A percentile compares a stretch with the other conserved stretches of the same genome.
phyloP scores from a whole-genome alignment of 208 protist species.

The Tritrichomonas musculus region DNA sequence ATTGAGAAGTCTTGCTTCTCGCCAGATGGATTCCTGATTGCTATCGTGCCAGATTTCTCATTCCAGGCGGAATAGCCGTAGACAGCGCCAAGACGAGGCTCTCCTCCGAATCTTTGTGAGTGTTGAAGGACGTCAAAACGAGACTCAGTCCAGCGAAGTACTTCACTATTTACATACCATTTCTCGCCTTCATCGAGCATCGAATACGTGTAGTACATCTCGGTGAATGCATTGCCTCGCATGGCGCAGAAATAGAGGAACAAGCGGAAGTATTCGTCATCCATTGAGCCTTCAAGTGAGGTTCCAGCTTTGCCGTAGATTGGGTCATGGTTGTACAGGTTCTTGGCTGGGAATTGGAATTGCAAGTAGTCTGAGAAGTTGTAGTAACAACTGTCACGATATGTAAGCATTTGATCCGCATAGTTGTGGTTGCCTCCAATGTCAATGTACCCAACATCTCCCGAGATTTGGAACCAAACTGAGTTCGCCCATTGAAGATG shows the following conservation, averaged over 20 bases:
- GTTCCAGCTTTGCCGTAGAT: background rate
- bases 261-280: background rate
- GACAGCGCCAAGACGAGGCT: background rate
- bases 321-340: background rate
- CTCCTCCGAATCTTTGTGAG: background rate
- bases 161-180: background rate
- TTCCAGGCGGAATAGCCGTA: background rate
- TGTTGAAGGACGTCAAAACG: background rate
- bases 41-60: background rate
- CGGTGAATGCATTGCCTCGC: background rate
- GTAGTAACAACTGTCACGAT: background rate
- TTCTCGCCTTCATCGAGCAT: background rate
- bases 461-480: background rate
- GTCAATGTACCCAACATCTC: background rate
- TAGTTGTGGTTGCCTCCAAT: background rate
- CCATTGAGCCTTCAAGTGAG: background rate
- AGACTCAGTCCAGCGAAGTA: background rate
- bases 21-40: background rate
- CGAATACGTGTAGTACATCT: background rate
- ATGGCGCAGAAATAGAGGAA: background rate
- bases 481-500: slow-evolving; percentile 10
- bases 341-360: background rate
- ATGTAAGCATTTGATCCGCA: slow-evolving; percentile 14
- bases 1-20: background rate
- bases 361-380: background rate